phyloP scores from a whole-genome alignment of 441 rosid genomes.

The California macrophylla region DNA sequence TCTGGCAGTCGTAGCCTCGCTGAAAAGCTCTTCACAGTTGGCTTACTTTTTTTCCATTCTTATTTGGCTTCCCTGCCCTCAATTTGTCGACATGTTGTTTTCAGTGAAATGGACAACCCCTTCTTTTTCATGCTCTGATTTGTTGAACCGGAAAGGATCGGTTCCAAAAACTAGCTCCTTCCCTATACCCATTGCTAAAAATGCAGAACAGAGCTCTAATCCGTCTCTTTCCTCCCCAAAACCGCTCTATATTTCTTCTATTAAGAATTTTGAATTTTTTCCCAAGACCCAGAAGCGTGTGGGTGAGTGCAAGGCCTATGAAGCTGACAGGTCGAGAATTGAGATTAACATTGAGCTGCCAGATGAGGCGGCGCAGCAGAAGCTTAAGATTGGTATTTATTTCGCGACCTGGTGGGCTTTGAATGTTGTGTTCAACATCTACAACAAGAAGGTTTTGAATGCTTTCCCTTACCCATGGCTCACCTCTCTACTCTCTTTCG shows the following conservation, averaged over 20 bases:
- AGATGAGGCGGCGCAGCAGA: slow-evolving; percentile 35
- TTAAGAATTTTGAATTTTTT: slow-evolving; percentile 23
- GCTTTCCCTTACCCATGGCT: slow-evolving; percentile 53
- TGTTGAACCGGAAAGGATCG: slow-evolving; percentile 21
- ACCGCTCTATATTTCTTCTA: slow-evolving; percentile 40
- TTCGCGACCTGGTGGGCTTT: slow-evolving; percentile 58
- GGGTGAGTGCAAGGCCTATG: slow-evolving; percentile 46
- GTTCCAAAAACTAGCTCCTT: slow-evolving; percentile 24
- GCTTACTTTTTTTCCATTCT: not conserved
- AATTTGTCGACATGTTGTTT: slow-evolving; percentile 32
- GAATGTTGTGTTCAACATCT: slow-evolving; percentile 49
- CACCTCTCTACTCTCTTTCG: slow-evolving; percentile 22
- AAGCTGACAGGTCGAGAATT: slow-evolving; percentile 45
- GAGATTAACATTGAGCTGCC: slow-evolving; percentile 50
- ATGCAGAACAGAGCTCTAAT: slow-evolving; percentile 17
- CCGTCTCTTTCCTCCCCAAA: slow-evolving; percentile 26
- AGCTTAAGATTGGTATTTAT: slow-evolving; percentile 37
- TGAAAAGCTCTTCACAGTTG: not conserved
- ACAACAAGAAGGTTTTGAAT: slow-evolving; percentile 54
- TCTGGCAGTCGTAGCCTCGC: not conserved
- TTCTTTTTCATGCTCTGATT: slow-evolving; percentile 24
- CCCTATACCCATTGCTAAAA: slow-evolving; percentile 27
- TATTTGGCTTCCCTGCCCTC: no score
- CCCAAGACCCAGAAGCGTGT: slow-evolving; percentile 21
- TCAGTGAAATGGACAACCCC: slow-evolving; percentile 29